A percentile compares a stretch with the other conserved stretches of the same genome.
Evolutionary conservation across 495 filamentous ascomycete species (phyloP).

Genomic region (Penicillium roqueforti): DNA sequence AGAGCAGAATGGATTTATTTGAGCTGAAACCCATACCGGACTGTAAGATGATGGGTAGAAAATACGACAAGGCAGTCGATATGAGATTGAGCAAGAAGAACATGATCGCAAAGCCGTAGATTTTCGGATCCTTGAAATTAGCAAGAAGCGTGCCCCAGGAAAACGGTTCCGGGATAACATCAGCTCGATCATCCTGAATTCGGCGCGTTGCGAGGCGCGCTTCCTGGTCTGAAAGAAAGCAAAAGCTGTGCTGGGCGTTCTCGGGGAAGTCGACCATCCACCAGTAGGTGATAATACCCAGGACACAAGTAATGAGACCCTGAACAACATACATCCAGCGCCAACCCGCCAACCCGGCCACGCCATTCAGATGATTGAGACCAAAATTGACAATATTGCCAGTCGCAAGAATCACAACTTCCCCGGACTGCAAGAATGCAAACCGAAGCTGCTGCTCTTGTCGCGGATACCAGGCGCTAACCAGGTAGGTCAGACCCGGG

Average conservation of each 20-base stretch:
- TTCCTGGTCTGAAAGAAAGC: slow-evolving; percentile 59
- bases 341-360: slow-evolving; percentile 61
- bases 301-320: slow-evolving; percentile 56
- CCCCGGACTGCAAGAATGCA: slow-evolving; percentile 66
- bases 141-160: slow-evolving; percentile 53
- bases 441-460: slow-evolving; percentile 71
- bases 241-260: slow-evolving; percentile 55
- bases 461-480: slow-evolving; percentile 70
- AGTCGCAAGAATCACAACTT: slow-evolving; percentile 64
- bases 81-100: slow-evolving; percentile 75
- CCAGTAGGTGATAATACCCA: slow-evolving; percentile 67
- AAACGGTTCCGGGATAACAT: slow-evolving; percentile 60
- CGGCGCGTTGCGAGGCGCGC: slow-evolving; percentile 51
- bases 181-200: slow-evolving; percentile 61
- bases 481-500: slow-evolving; percentile 66
- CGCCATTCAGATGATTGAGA: slow-evolving; percentile 60
- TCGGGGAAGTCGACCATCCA: slow-evolving; percentile 84
- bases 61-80: slow-evolving; percentile 63
- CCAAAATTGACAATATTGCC: slow-evolving; percentile 71
- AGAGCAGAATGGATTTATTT: slow-evolving; percentile 63
- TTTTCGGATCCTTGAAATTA: slow-evolving; percentile 62
- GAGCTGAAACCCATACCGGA: slow-evolving; percentile 67
- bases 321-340: slow-evolving; percentile 77
- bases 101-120: slow-evolving; percentile 67
- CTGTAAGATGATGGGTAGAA: slow-evolving; percentile 68